phyloP scores from a whole-genome alignment of 2,329 filamentous ascomycete species.

The Chrysoporthe austroafricana region DNA sequence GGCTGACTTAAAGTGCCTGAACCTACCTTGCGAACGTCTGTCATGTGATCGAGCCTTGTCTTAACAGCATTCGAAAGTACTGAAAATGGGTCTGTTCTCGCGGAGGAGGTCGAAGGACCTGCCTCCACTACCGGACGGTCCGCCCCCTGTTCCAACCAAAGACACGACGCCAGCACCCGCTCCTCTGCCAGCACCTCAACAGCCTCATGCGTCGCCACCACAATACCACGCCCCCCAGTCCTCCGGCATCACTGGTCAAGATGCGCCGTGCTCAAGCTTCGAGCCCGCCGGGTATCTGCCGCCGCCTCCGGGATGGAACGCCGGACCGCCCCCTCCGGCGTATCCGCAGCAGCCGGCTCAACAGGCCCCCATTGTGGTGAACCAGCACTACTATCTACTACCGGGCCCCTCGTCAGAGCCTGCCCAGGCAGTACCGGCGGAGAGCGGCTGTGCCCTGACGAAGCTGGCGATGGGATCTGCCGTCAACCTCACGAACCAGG shows the following conservation, averaged over 20 bases:
- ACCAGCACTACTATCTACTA: conserved; percentile 55
- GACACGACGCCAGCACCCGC: conserved; percentile 8
- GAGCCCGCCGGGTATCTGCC: conserved; percentile 36
- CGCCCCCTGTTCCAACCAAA: conserved; percentile 8
- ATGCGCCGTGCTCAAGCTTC: conserved; percentile 26
- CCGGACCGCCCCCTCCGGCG: conserved; percentile 27
- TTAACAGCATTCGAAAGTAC: not conserved
- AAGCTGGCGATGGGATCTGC: conserved; percentile 46
- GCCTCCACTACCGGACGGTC: conserved; percentile 12
- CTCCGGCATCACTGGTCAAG: conserved; percentile 14
- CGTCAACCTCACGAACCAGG: conserved; percentile 47
- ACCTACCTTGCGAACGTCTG: not conserved
- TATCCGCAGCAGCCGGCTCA: conserved; percentile 34
- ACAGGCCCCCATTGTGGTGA: conserved; percentile 51
- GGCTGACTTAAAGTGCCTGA: not conserved
- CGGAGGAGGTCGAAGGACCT: conserved; percentile 25
- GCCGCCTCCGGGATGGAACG: conserved; percentile 33
- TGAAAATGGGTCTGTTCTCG: conserved; percentile 26
- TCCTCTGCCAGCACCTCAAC: not conserved
- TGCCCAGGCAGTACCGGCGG: conserved; percentile 25
- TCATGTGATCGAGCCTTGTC: conserved; percentile 8
- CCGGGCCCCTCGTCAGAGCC: conserved; percentile 31
- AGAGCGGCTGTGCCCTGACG: conserved; percentile 35
- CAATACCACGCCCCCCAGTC: conserved; percentile 21
- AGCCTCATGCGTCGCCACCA: conserved; percentile 11